phyloP scores from a whole-genome alignment of 2,329 filamentous ascomycete species.

The Clonostachys byssicola region DNA sequence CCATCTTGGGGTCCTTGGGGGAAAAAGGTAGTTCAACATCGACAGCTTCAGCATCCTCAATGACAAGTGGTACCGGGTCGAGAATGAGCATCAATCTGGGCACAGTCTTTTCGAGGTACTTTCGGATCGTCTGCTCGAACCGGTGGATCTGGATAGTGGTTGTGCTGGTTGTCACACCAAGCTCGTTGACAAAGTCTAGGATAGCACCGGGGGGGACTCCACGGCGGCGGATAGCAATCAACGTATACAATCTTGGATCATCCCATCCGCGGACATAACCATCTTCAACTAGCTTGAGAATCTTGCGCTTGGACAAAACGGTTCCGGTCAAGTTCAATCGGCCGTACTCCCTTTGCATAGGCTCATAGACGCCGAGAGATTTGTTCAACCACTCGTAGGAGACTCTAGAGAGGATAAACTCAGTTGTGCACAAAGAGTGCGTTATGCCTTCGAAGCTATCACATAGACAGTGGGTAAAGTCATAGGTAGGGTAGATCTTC shows the following conservation, averaged over 20 bases:
- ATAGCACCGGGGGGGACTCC: conserved; percentile 87
- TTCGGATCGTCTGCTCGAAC: conserved; percentile 80
- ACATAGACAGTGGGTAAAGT: conserved; percentile 86
- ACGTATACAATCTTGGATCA: conserved; percentile 83
- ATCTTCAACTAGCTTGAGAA: conserved; percentile 73
- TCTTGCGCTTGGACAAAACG: conserved; percentile 81
- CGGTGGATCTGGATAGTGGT: conserved; percentile 75
- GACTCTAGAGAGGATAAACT: conserved; percentile 79
- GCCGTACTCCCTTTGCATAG: conserved; percentile 86
- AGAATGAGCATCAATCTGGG: conserved; percentile 87
- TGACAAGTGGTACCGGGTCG: conserved; percentile 77
- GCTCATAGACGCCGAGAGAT: conserved; percentile 76
- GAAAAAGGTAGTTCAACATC: conserved; percentile 76
- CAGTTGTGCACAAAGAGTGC: conserved; percentile 88
- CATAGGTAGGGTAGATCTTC: conserved; percentile 94
- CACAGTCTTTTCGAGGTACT: conserved; percentile 83
- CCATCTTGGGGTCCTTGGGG: conserved; percentile 72
- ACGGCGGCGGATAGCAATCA: conserved; percentile 77
- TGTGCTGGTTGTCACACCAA: conserved; percentile 81
- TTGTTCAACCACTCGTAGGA: conserved; percentile 92
- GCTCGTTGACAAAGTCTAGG: conserved; percentile 83
- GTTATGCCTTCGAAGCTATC: conserved; percentile 92
- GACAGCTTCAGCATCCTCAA: conserved; percentile 62
- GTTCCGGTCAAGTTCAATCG: conserved; percentile 71
- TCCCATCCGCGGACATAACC: conserved; percentile 85